phyloP scores from a whole-genome alignment of 2,329 filamentous ascomycete species.

The Thermomyces lanuginosus region DNA sequence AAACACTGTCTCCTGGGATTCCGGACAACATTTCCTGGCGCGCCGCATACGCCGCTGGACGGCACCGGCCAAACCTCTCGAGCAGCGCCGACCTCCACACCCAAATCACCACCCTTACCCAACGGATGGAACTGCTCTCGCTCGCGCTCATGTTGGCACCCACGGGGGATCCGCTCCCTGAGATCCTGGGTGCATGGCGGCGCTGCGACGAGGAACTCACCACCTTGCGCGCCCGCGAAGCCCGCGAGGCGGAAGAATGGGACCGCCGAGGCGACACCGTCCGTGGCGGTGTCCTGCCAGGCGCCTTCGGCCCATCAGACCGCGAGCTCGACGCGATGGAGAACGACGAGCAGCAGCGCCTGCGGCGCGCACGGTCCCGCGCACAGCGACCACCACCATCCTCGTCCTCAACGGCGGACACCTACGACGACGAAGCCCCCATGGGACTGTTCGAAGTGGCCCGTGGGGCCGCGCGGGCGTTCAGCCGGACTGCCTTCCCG shows the following conservation, averaged over 20 bases:
- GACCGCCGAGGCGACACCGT: slow-evolving; percentile 38
- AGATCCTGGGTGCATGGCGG: slow-evolving; percentile 47
- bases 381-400: slow-evolving; percentile 10
- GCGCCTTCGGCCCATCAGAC: slow-evolving; percentile 29
- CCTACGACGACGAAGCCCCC: slow-evolving; percentile 28
- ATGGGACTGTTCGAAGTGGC: slow-evolving; percentile 38
- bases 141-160: slow-evolving; percentile 46
- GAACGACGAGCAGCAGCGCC: slow-evolving; percentile 24
- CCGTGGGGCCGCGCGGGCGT: slow-evolving; percentile 31
- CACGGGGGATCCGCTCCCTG: slow-evolving; percentile 37
- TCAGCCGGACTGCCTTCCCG: slow-evolving; percentile 34
- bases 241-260: slow-evolving; percentile 40
- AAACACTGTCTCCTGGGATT: slow-evolving; percentile 9
- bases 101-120: slow-evolving; percentile 40
- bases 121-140: slow-evolving; percentile 49
- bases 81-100: slow-evolving; percentile 19
- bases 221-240: slow-evolving; percentile 37
- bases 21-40: slow-evolving; percentile 48
- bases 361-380: slow-evolving; percentile 16
- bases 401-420: slow-evolving; percentile 9
- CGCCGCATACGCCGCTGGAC: slow-evolving; percentile 45
- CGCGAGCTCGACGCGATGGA: slow-evolving; percentile 30
- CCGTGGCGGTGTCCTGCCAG: slow-evolving; percentile 11
- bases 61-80: slow-evolving; percentile 28
- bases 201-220: slow-evolving; percentile 46